Evolutionary conservation across 192 early-diverging fungal species (phyloP).

Genomic region (Polychytrium aggregatum): DNA sequence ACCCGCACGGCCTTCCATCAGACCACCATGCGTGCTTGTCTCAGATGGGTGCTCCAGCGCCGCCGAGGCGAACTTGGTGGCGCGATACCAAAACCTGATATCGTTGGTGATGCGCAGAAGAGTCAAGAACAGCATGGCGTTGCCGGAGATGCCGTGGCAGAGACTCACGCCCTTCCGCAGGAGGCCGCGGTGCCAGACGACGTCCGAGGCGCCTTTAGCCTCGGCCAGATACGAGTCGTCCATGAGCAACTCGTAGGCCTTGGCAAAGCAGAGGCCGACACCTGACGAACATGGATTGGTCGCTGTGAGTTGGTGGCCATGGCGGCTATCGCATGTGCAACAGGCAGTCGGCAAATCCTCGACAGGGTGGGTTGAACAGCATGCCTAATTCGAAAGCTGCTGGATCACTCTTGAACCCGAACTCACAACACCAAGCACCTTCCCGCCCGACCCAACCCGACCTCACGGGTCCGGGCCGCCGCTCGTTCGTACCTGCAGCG

Average conservation of each 20-base stretch:
- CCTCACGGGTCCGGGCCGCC: background rate
- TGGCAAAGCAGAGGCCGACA: conserved; percentile 5
- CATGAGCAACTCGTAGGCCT: conserved; percentile 6
- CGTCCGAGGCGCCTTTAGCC: conserved; percentile 4
- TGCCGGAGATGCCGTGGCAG: conserved; percentile 17
- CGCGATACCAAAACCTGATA: background rate
- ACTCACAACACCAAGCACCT: no score
- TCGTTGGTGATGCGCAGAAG: conserved; percentile 9
- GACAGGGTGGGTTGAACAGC: no score
- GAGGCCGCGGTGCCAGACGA: conserved; percentile 14
- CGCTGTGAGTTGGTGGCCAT: no score
- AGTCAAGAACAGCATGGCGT: conserved; percentile 11
- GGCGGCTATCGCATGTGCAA: no score
- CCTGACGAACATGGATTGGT: background rate
- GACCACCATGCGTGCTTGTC: no score
- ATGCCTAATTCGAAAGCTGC: no score
- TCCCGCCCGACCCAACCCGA: no score
- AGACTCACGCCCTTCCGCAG: conserved; percentile 17
- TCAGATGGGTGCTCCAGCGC: no score
- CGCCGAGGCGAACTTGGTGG: background rate
- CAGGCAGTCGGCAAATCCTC: no score
- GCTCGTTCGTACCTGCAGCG: conserved; percentile 1
- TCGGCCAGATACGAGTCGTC: conserved; percentile 1
- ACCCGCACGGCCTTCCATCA: no score
- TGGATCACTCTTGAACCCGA: no score